A percentile compares a stretch with the other conserved stretches of the same genome.
phyloP scores from a whole-genome alignment of 164 flowering plant species.

The Saururus chinensis region DNA sequence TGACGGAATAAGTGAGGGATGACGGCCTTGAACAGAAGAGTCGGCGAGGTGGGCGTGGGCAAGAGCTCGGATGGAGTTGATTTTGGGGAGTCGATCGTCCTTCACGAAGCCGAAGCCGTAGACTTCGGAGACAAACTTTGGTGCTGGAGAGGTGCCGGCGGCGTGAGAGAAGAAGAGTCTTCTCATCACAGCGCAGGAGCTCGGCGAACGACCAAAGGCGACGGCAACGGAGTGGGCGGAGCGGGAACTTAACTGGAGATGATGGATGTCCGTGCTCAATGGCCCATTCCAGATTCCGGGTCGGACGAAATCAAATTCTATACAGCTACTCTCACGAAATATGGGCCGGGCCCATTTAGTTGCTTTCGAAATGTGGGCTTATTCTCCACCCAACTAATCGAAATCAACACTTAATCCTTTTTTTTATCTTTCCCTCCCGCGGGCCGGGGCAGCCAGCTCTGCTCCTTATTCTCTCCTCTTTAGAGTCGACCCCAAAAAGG shows the following conservation, averaged over 20 bases:
- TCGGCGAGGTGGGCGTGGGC: background rate
- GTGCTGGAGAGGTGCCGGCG: constrained; percentile 29
- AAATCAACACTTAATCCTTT: too few relatives aligned
- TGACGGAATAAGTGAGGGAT: constrained; percentile 6
- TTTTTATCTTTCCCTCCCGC: too few relatives aligned
- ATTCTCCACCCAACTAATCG: background rate
- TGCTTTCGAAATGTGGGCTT: background rate
- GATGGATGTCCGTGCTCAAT: too few relatives aligned
- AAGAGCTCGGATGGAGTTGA: background rate
- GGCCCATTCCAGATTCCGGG: too few relatives aligned
- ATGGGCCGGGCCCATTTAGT: constrained; percentile 1
- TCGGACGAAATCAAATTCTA: too few relatives aligned
- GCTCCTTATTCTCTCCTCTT: too few relatives aligned
- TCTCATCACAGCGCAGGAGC: constrained; percentile 26
- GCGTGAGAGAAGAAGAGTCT: constrained; percentile 30
- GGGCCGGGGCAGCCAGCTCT: too few relatives aligned
- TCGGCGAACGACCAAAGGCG: background rate
- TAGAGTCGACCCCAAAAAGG: too few relatives aligned
- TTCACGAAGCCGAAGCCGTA: constrained; percentile 1
- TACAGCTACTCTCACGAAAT: too few relatives aligned
- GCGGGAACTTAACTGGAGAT: background rate
- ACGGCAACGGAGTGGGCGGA: background rate
- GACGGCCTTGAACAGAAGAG: constrained; percentile 21
- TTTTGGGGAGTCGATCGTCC: constrained; percentile 5
- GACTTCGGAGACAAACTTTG: constrained; percentile 12